Base-by-base conservation (phyloP, 352 stramenopile species). In the Phytophthora constricta region DNA sequence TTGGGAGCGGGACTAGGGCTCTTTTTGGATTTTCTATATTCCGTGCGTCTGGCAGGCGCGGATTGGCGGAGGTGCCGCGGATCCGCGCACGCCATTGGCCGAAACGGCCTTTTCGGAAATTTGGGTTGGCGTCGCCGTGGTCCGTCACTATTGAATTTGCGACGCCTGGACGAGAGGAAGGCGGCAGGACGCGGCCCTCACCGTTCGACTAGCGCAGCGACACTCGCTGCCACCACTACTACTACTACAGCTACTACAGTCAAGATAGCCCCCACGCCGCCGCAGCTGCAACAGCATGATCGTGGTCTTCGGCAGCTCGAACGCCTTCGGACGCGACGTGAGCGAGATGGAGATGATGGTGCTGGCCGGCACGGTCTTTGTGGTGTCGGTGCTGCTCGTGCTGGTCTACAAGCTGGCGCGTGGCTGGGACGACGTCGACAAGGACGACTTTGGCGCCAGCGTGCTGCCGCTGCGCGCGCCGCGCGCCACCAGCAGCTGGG, bases 381-480 rank as follows among this genome's bases (percentile, higher is more conserved):
- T 92, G 46, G 74, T 90, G 19, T 92, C 84, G 20, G 74, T 92
- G 72, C 69, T 92, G 22, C 72, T 92, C 28, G 84, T 86, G 58
- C 64, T 92, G 26, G 82, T 92, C 27, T 92, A 89, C 77, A 92
- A 92, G 68, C 71, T 90, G 39, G 80, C 84, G 48, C 84, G 82
- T 57, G 84, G 80, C 8, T 92, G 80, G 76, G 84, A 92, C 42
- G 81, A 85, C 58, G 45, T 72, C 49, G 72, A 85, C 53, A 82
- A 90, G 50, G 60, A 77, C 52, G 61, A 72, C 25, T 74, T 73
- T 26, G 67, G 66, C 63, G 65, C 53, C 65, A 71, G 73, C 53
- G 50, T 87, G 11, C 59, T 89, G 25, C 79, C 77, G 39, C 46
- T 86, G 52, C 79, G 85, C 59, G 57, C 58, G 39, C 43, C 61